phyloP scores from a whole-genome alignment of 2,329 filamentous ascomycete genomes.

The Talaromyces albobiverticillius region DNA sequence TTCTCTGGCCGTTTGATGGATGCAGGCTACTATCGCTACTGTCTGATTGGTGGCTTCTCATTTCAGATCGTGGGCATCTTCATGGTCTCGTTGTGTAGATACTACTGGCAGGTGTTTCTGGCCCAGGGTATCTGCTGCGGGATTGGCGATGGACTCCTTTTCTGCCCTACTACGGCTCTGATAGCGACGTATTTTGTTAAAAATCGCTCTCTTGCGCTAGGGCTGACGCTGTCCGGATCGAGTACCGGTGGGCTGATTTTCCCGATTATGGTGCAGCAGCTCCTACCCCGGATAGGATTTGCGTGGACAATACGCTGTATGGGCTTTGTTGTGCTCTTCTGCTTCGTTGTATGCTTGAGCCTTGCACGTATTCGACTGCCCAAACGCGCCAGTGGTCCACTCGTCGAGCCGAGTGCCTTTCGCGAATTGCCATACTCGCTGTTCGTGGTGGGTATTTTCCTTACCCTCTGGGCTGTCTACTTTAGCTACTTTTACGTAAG shows the following conservation, averaged over 20 bases:
- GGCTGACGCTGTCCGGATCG: slow-evolving; percentile 34
- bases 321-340: slow-evolving; percentile 12
- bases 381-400: not conserved
- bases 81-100: slow-evolving; percentile 41
- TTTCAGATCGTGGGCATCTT: slow-evolving; percentile 44
- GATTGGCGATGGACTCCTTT: slow-evolving; percentile 43
- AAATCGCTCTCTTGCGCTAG: slow-evolving; percentile 38
- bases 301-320: slow-evolving; percentile 11
- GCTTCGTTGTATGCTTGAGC: not conserved
- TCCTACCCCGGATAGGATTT: slow-evolving; percentile 20
- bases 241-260: slow-evolving; percentile 45
- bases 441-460: slow-evolving; percentile 12
- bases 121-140: slow-evolving; percentile 42
- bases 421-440: slow-evolving; percentile 9
- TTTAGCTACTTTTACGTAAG: slow-evolving; percentile 28
- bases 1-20: slow-evolving; percentile 43
- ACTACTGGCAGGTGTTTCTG: slow-evolving; percentile 51
- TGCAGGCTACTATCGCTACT: slow-evolving; percentile 37
- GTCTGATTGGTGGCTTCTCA: slow-evolving; percentile 28
- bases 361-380: slow-evolving; percentile 18
- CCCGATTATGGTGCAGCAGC: slow-evolving; percentile 41
- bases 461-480: slow-evolving; percentile 14
- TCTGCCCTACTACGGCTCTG: slow-evolving; percentile 38
- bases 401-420: slow-evolving; percentile 12
- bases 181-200: slow-evolving; percentile 43